Conservation (phyloP, 192 early-diverging fungal species). For the Geranomyces michiganensis region DNA sequence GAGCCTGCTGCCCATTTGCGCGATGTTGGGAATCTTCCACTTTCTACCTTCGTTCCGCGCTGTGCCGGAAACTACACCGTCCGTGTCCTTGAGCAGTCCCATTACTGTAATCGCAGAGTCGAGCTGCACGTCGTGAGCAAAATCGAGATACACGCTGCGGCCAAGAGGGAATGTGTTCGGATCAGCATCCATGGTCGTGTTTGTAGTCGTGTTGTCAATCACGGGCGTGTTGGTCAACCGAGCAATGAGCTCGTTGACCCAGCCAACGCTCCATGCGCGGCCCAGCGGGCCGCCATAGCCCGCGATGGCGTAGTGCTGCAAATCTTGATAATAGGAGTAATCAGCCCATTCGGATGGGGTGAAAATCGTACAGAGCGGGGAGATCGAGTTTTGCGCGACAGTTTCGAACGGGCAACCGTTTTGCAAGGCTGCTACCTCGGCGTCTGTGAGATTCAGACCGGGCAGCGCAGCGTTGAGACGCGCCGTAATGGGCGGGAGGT, state of each 20-base stretch:
- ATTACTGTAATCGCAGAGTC: background rate
- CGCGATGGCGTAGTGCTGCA: background rate
- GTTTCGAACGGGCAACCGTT: background rate
- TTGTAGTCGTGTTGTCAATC: background rate
- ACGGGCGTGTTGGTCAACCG: background rate
- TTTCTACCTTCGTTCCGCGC: background rate
- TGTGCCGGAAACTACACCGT: background rate
- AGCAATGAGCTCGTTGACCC: constrained; percentile 2
- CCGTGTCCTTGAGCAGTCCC: background rate
- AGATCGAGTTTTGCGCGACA: background rate
- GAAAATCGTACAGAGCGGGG: background rate
- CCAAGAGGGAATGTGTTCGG: background rate
- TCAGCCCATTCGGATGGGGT: background rate
- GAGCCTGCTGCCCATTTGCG: background rate
- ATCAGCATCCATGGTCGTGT: constrained; percentile 6
- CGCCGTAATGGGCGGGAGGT: constrained; percentile 1
- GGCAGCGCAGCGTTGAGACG: background rate
- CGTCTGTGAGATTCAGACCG: background rate
- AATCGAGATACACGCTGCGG: background rate
- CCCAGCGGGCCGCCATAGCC: constrained; percentile 2
- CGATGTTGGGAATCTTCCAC: constrained; percentile 3
- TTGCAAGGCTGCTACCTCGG: background rate
- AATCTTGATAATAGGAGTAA: background rate
- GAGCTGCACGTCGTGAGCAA: constrained; percentile 5
- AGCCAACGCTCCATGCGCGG: background rate